Evolutionary conservation across 495 filamentous ascomycete genomes (phyloP).

Genomic region (Aspergillus haitiensis): DNA sequence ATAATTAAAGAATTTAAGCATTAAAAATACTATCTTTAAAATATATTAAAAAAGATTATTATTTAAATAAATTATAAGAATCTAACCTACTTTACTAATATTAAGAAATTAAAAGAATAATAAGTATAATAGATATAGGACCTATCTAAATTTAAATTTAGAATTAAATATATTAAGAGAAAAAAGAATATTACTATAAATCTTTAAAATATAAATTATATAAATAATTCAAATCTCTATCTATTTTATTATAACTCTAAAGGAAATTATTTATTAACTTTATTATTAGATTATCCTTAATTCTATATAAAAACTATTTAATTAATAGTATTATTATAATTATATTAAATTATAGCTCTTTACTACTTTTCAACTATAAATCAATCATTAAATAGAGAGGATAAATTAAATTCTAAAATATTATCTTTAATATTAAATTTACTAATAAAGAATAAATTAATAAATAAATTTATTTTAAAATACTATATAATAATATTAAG

Average conservation of each 20-base stretch:
- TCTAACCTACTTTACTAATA: not conserved
- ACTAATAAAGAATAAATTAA: no score
- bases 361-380: no score
- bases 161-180: conserved; percentile 6
- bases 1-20: conserved; percentile 10
- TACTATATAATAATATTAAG: no score
- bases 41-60: not conserved
- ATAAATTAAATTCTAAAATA: no score
- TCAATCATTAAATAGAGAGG: no score
- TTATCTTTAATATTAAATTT: no score
- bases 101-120: not conserved
- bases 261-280: not conserved
- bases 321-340: no score
- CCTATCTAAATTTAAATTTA: not conserved
- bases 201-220: not conserved
- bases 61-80: conserved; percentile 2
- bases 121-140: not conserved
- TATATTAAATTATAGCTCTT: no score
- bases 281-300: no score
- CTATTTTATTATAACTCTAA: conserved; percentile 4
- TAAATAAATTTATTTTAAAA: no score
- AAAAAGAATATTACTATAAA: conserved; percentile 2
- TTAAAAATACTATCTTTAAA: conserved; percentile 5
- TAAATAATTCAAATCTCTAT: no score
- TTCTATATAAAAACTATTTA: no score